phyloP scores from a whole-genome alignment of 1,284 basidiomycete genomes.

The Mycena sp. region DNA sequence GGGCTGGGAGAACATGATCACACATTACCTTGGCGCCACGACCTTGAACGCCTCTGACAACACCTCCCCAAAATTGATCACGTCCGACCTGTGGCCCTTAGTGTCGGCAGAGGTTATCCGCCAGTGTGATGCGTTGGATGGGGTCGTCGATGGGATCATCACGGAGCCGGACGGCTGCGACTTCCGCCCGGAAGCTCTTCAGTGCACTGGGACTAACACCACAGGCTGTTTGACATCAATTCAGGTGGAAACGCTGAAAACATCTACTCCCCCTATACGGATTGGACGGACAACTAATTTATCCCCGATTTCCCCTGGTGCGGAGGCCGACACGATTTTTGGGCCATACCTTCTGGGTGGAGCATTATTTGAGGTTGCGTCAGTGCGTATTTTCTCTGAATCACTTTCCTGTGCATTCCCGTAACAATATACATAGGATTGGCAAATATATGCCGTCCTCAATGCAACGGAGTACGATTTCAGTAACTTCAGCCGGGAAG shows the following conservation, averaged over 20 bases:
- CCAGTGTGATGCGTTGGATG: conserved; percentile 46
- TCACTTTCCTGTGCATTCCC: no score
- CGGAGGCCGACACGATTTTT: no score
- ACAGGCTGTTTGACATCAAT: conserved; percentile 19
- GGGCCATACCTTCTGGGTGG: no score
- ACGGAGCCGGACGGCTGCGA: conserved; percentile 39
- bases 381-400: no score
- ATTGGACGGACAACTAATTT: neutral
- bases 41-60: neutral
- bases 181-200: conserved; percentile 36
- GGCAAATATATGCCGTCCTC: no score
- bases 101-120: conserved; percentile 38
- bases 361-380: no score
- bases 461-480: no score
- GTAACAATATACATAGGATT: no score
- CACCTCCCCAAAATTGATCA: conserved; percentile 23
- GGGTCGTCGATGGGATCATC: conserved; percentile 43
- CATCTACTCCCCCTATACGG: conserved; percentile 13
- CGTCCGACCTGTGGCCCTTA: conserved; percentile 29
- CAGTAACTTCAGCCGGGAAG: no score
- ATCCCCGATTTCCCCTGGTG: no score
- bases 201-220: conserved; percentile 25
- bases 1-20: conserved; percentile 13
- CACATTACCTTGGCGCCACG: conserved; percentile 6
- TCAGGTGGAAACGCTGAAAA: conserved; percentile 23